phyloP scores from a whole-genome alignment of 2,329 filamentous ascomycete genomes.

The Cytospora paraplurivora region DNA sequence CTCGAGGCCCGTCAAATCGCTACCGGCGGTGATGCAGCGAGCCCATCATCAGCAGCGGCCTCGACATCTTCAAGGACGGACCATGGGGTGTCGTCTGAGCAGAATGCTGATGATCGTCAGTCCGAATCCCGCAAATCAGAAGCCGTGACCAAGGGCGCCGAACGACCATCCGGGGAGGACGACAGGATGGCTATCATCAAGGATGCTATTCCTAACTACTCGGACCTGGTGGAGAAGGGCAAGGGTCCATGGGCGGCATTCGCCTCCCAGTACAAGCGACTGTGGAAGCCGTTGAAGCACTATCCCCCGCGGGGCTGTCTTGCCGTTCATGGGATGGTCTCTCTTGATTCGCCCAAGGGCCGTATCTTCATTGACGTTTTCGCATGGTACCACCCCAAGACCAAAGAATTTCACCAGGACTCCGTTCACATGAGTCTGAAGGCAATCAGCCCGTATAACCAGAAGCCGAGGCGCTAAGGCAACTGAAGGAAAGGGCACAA shows the following conservation, averaged over 20 bases:
- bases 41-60: constrained; percentile 29
- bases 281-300: constrained; percentile 47
- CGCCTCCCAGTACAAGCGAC: constrained; percentile 38
- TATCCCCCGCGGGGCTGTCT: constrained; percentile 55
- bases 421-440: constrained; percentile 45
- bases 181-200: constrained; percentile 21
- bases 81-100: not conserved
- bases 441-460: constrained; percentile 25
- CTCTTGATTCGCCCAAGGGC: constrained; percentile 50
- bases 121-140: not conserved
- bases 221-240: constrained; percentile 36
- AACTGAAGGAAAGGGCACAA: not conserved
- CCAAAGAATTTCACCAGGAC: constrained; percentile 45
- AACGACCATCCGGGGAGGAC: not conserved
- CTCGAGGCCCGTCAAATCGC: constrained; percentile 30
- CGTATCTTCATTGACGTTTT: constrained; percentile 53
- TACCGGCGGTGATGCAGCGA: constrained; percentile 30
- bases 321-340: constrained; percentile 56
- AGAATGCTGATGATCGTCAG: constrained; percentile 4
- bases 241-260: constrained; percentile 40
- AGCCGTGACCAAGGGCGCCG: not conserved
- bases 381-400: constrained; percentile 60
- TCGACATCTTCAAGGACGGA: constrained; percentile 17
- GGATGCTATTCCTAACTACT: constrained; percentile 32
- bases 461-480: constrained; percentile 21